Percentiles rank a stretch among this genome's conserved stretches.
These are phyloP conservation scores for Trypanosomatidae sp. DNA, from an alignment of 208 protist genomes.

Conservation along the genomic window DNA sequence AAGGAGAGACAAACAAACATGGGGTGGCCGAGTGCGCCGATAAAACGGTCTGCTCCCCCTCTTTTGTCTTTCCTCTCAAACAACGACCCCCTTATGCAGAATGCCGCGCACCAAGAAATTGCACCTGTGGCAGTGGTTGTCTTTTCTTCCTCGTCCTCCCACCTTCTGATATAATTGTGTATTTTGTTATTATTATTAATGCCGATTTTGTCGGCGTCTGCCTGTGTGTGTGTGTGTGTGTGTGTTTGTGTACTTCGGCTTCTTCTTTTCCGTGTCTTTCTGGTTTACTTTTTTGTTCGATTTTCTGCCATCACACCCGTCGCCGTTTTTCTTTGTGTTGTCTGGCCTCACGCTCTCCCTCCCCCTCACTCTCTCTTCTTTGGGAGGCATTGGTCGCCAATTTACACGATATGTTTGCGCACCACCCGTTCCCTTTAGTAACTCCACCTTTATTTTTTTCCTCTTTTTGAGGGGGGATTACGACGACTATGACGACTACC, in stretches of 20 bases:
- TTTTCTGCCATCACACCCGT: too few species aligned
- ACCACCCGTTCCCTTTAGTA: background rate
- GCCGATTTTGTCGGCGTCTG: background rate
- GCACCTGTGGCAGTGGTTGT: background rate
- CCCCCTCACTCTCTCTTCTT: background rate
- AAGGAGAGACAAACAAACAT: background rate
- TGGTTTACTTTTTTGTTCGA: too few species aligned
- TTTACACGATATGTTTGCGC: background rate
- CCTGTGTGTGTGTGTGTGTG: background rate
- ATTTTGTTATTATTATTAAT: background rate
- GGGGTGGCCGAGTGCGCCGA: background rate
- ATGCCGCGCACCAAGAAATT: too few species aligned
- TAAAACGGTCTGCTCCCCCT: background rate
- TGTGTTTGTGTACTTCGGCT: background rate
- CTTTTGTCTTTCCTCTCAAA: background rate
- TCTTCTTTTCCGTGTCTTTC: background rate
- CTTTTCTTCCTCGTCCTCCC: slow-evolving; percentile 5
- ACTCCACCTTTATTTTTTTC: background rate
- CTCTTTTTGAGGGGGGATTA: background rate
- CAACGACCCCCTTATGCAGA: too few species aligned
- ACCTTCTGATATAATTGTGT: background rate
- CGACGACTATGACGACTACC: background rate
- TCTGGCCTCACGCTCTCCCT: background rate
- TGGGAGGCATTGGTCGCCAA: background rate
- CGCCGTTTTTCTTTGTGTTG: background rate